Conservation (phyloP, 768 basidiomycete species). For the Pleurotus citrinopileatus region DNA sequence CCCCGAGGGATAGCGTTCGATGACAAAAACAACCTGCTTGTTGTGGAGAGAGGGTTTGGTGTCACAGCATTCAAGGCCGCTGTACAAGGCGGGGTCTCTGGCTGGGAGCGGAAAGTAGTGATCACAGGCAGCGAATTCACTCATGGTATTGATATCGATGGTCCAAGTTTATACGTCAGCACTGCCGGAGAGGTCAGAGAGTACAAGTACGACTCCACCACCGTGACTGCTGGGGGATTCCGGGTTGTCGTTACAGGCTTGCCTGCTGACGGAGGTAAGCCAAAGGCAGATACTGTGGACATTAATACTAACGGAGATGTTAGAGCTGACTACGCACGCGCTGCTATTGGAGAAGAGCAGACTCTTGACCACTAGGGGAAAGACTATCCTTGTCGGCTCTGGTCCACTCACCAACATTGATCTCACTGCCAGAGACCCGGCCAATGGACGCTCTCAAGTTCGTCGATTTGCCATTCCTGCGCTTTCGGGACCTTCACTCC, state of each 20-base stretch:
- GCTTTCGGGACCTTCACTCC: conserved; percentile 8
- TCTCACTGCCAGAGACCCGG: conserved; percentile 37
- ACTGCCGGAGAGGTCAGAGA: conserved; percentile 30
- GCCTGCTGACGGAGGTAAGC: conserved; percentile 39
- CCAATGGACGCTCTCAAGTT: conserved; percentile 41
- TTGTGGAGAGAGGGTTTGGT: conserved; percentile 40
- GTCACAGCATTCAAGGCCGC: conserved; percentile 34
- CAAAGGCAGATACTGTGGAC: neutral
- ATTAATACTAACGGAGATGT: neutral
- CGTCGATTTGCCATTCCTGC: conserved; percentile 25
- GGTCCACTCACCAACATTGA: conserved; percentile 41
- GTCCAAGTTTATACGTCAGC: conserved; percentile 33
- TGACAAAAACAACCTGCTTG: conserved; percentile 32
- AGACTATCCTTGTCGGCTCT: conserved; percentile 32
- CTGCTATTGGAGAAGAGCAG: conserved; percentile 28
- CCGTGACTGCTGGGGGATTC: conserved; percentile 22
- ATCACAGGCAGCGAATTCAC: conserved; percentile 33
- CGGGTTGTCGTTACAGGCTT: conserved; percentile 26
- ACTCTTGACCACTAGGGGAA: conserved; percentile 9
- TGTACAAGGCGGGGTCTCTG: conserved; percentile 13
- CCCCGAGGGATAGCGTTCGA: conserved; percentile 43
- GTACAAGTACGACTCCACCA: conserved; percentile 32
- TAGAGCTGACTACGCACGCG: conserved; percentile 42
- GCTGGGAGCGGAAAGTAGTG: conserved; percentile 37
- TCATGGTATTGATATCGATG: conserved; percentile 40